A percentile compares a stretch with the other conserved stretches of the same genome.
Conservation (phyloP, 768 basidiomycete species). For the Holtermanniella nyarrowii region DNA sequence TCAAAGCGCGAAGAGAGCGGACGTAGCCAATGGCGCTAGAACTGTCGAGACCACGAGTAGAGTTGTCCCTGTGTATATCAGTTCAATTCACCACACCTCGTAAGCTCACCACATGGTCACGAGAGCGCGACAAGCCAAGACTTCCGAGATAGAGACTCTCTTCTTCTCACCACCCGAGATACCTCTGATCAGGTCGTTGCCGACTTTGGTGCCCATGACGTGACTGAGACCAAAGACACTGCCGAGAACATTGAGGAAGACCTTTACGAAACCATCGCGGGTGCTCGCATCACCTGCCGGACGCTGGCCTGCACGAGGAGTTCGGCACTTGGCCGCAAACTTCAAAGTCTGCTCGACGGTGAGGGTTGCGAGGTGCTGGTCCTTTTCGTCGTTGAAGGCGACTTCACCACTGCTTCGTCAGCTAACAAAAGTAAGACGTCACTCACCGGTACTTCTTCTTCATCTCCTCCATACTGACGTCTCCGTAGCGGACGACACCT, state of each 20-base stretch:
- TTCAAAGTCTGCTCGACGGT: constrained; percentile 32
- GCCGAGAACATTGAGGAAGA: constrained; percentile 42
- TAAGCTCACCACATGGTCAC: neutral
- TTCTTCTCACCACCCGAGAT: constrained; percentile 41
- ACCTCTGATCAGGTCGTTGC: constrained; percentile 42
- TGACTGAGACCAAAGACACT: constrained; percentile 34
- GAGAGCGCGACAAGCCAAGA: constrained; percentile 16
- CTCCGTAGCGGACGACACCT: constrained; percentile 64
- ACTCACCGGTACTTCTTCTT: constrained; percentile 47
- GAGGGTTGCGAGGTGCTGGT: constrained; percentile 30
- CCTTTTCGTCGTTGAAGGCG: constrained; percentile 14
- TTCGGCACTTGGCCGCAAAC: constrained; percentile 31
- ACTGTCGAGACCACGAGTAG: constrained; percentile 34
- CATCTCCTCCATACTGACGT: constrained; percentile 54
- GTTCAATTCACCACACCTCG: neutral
- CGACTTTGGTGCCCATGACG: constrained; percentile 32
- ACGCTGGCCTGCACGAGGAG: constrained; percentile 10
- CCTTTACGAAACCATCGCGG: constrained; percentile 26
- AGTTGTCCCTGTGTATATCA: constrained; percentile 25
- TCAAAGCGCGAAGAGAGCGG: constrained; percentile 22
- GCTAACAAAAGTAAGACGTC: neutral
- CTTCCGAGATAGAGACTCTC: constrained; percentile 36
- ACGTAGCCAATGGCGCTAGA: constrained; percentile 29
- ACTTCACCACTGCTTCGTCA: neutral
- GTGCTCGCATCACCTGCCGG: constrained; percentile 8